Evolutionary conservation across 2,329 filamentous ascomycete species (phyloP), one percentile per base, ranked within the genome.

Genomic region (Neofusicoccum parvum): DNA sequence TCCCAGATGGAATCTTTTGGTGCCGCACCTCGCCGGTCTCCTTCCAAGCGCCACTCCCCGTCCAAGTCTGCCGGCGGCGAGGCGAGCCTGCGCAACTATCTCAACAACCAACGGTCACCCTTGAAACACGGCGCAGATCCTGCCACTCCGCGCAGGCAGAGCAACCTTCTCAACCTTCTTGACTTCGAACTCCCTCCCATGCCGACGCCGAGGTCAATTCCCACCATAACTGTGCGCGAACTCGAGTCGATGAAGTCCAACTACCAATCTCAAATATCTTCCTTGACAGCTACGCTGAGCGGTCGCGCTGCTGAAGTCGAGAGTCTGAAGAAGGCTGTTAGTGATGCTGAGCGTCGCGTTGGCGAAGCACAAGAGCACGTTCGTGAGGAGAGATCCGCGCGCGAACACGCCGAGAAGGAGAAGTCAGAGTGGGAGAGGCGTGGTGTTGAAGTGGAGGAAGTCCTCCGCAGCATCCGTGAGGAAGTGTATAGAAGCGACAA

Each of bases 171-270:
- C 39, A 92, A 90, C 72, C 85, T 95, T 49, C 86, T 96, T 53
- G 92, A 96, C 78, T 95, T 96, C 74, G 95, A 98, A 72, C 90
- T 98, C 10, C 93, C 94, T n/a, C 92, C 94, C 0, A 88, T 93
- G 70, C 93, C 94, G 1, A 98, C 95, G 0, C 95, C 95, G 14
- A 89, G 94, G 68, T 97, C 92, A 64, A 87, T 98, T 43, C 95
- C 95, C 0, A 92, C 90, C 9, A 90, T 98, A 70, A 97, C 94
- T 1, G 92, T 95, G 1, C 88, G 95, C 39, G 95, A 99, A 79
- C 83, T 98, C 2, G 95, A 99, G 75, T 92, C 91, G 14, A 84
- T 98, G 67, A 98, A 98, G 77, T 97, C 94, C 0, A 87, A 86
- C 27, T 96, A 96, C 72, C 85, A 96, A 60, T 96, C 94, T 0